These are phyloP conservation scores for Citrus unshiu DNA, from an alignment of 345 rosid species.

Conservation along the genomic window DNA sequence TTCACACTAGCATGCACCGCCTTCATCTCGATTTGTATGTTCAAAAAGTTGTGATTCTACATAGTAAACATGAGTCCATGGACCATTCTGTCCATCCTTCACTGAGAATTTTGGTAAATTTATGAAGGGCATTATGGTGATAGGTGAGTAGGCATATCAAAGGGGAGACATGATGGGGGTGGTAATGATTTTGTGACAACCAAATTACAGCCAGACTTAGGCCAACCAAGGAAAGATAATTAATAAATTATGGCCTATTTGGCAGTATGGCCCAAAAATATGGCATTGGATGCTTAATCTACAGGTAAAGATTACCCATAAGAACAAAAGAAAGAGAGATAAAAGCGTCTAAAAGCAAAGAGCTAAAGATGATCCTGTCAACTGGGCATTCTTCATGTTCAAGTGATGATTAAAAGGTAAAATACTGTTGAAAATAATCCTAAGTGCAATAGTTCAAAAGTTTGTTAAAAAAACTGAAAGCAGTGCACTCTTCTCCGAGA, in stretches of 20 bases:
- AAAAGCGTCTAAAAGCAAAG: not conserved
- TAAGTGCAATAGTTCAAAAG: not conserved
- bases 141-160: not conserved
- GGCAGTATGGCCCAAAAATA: not conserved
- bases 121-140: not conserved
- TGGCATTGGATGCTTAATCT: constrained; percentile 8
- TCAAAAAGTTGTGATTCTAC: not conserved
- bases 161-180: not conserved
- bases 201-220: not conserved
- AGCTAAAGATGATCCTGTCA: not conserved
- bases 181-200: not conserved
- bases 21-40: not conserved
- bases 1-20: constrained; percentile 5
- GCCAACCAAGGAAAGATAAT: not conserved
- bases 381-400: not conserved
- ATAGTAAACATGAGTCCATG: not conserved
- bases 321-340: not conserved
- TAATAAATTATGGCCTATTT: not conserved
- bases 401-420: constrained; percentile 2
- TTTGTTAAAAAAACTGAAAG: not conserved
- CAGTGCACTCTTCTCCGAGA: not conserved
- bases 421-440: not conserved
- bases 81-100: not conserved
- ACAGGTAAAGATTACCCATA: constrained; percentile 1
- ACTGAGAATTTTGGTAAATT: not conserved